Evolutionary conservation across 176 grass and related monocot species (phyloP).

Genomic region (Juncus effusus): DNA sequence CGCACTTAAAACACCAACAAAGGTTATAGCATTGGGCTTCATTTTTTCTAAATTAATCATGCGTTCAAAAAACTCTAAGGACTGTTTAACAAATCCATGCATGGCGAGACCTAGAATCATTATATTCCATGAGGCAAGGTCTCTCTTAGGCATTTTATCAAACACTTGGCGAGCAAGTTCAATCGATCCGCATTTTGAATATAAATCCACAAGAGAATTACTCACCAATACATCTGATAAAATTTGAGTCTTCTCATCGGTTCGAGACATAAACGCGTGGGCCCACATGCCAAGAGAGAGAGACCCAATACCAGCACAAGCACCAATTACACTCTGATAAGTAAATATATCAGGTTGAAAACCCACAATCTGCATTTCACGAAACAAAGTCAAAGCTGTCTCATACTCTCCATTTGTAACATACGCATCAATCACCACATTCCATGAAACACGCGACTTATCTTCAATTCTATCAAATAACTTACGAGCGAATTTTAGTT

Average conservation of each 20-base stretch:
- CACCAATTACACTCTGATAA: conserved; percentile 67
- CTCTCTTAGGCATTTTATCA: conserved; percentile 56
- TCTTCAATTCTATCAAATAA: conserved; percentile 53
- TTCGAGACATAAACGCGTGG: conserved; percentile 54
- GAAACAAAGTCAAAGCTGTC: conserved; percentile 48
- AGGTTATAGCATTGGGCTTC: conserved; percentile 65
- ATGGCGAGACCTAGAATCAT: conserved; percentile 72
- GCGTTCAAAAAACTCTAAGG: conserved; percentile 43
- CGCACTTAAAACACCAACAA: conserved; percentile 56
- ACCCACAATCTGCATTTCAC: conserved; percentile 46
- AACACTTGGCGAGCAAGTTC: conserved; percentile 60
- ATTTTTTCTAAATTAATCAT: conserved; percentile 31
- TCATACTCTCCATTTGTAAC: conserved; percentile 63
- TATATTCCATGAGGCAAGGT: conserved; percentile 71
- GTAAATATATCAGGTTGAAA: conserved; percentile 69
- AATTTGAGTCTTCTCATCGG: not conserved
- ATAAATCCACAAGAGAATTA: conserved; percentile 75
- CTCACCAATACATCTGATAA: conserved; percentile 68
- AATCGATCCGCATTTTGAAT: conserved; percentile 67
- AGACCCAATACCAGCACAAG: conserved; percentile 50
- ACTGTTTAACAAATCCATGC: conserved; percentile 49
- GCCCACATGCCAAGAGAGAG: conserved; percentile 70
- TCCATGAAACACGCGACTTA: conserved; percentile 75
- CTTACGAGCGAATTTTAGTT: conserved; percentile 24
- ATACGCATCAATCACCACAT: conserved; percentile 62